phyloP scores from a whole-genome alignment of 2,329 filamentous ascomycete species.

The Trichoderma citrinoviride region DNA sequence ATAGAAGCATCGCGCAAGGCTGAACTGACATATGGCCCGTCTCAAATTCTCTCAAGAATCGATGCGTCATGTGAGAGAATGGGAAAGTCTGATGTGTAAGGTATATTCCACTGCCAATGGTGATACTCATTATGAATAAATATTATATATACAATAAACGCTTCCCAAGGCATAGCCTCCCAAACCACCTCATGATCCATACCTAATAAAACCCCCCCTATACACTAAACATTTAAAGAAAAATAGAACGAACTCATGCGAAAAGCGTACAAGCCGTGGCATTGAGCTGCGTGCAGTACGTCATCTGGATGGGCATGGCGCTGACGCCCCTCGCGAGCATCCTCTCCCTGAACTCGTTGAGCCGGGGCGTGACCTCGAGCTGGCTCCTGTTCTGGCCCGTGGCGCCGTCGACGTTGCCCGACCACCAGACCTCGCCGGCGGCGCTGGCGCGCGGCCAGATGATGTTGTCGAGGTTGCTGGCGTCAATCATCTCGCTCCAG shows the following conservation, averaged over 20 bases:
- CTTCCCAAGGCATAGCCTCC: constrained; percentile 1
- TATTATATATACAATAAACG: constrained; percentile 11
- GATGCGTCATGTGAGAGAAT: no score
- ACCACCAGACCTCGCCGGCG: constrained; percentile 78
- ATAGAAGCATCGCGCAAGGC: constrained; percentile 3
- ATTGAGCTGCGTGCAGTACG: constrained; percentile 20
- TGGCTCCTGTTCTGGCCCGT: constrained; percentile 68
- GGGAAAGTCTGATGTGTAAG: no score
- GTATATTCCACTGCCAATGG: background rate
- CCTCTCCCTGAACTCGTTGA: constrained; percentile 74
- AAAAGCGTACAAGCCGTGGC: constrained; percentile 13
- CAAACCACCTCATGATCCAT: constrained; percentile 1
- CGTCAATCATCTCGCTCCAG: constrained; percentile 79
- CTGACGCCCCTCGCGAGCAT: constrained; percentile 66
- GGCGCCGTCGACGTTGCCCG: constrained; percentile 60
- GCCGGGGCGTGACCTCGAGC: constrained; percentile 63
- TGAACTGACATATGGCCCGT: background rate
- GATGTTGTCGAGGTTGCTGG: constrained; percentile 69
- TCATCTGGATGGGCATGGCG: constrained; percentile 53
- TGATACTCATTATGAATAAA: background rate
- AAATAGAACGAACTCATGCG: background rate
- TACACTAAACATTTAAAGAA: background rate
- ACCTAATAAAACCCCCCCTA: background rate
- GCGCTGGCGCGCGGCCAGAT: constrained; percentile 76
- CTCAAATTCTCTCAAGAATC: no score